Conservation (phyloP, 495 filamentous ascomycete genomes). For the Cenococcum geophilum region DNA sequence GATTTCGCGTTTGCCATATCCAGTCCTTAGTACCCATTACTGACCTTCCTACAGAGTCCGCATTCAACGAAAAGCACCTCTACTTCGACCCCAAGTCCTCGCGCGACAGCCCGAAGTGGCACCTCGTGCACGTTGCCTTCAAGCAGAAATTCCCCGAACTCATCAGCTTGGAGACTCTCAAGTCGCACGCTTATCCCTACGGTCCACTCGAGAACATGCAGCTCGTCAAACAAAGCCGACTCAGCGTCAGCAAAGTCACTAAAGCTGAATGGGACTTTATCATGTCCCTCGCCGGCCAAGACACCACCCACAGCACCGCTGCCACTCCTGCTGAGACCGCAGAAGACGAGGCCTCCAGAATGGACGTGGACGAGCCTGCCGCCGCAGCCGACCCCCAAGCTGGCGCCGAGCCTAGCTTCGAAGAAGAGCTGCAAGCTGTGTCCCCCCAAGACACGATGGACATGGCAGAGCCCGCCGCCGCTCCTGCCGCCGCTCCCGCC, state of each 20-base stretch:
- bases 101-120: constrained; percentile 81
- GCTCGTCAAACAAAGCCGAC: constrained; percentile 66
- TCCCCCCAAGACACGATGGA: no score
- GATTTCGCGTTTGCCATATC: constrained; percentile 12
- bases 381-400: no score
- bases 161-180: constrained; percentile 68
- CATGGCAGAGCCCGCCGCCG: no score
- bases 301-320: background rate
- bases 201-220: constrained; percentile 72
- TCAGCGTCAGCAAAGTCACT: constrained; percentile 78
- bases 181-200: constrained; percentile 52
- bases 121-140: constrained; percentile 80
- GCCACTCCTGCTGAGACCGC: background rate
- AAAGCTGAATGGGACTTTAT: constrained; percentile 76
- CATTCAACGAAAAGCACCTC: constrained; percentile 67
- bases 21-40: background rate
- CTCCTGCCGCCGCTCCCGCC: no score
- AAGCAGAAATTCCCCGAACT: constrained; percentile 69
- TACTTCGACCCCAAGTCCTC: constrained; percentile 76
- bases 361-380: background rate
- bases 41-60: constrained; percentile 52
- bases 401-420: no score
- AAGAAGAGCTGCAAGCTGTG: no score
- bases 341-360: background rate
- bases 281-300: constrained; percentile 31